These are phyloP conservation scores for Kwoniella sp. DNA, from an alignment of 768 basidiomycete genomes.

Conservation along the genomic window DNA sequence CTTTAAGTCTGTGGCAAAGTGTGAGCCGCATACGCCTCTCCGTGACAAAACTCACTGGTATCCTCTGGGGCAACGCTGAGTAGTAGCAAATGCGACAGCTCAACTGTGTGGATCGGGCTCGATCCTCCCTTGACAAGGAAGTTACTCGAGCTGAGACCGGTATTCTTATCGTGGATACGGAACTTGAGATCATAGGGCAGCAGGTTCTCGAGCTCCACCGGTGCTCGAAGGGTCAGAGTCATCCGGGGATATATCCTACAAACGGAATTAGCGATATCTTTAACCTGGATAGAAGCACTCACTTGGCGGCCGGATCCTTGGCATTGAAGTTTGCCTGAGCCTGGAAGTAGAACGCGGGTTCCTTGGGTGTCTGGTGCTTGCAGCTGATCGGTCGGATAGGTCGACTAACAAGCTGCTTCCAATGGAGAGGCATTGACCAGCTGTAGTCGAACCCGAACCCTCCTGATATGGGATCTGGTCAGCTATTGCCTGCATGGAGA, in stretches of 20 bases:
- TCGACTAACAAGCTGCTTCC: conserved; percentile 80
- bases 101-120: conserved; percentile 95
- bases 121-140: conserved; percentile 89
- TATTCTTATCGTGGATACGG: conserved; percentile 94
- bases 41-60: conserved; percentile 63
- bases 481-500: neutral
- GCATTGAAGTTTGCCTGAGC: conserved; percentile 80
- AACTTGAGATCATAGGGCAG: conserved; percentile 92
- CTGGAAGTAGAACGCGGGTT: conserved; percentile 92
- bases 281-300: conserved; percentile 33
- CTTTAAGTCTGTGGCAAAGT: conserved; percentile 68
- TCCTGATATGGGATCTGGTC: conserved; percentile 60
- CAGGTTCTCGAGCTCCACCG: conserved; percentile 92
- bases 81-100: conserved; percentile 82
- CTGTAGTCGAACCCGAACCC: conserved; percentile 82
- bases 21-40: neutral
- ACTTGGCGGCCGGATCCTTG: conserved; percentile 64
- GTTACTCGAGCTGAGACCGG: conserved; percentile 89
- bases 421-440: conserved; percentile 82
- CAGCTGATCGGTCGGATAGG: conserved; percentile 76
- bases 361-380: conserved; percentile 73
- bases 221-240: conserved; percentile 81
- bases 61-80: conserved; percentile 87
- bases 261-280: neutral
- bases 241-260: conserved; percentile 80